These are phyloP conservation scores for Kregervanrija pseudodelftensis DNA, from an alignment of 805 yeast species.

Conservation along the genomic window DNA sequence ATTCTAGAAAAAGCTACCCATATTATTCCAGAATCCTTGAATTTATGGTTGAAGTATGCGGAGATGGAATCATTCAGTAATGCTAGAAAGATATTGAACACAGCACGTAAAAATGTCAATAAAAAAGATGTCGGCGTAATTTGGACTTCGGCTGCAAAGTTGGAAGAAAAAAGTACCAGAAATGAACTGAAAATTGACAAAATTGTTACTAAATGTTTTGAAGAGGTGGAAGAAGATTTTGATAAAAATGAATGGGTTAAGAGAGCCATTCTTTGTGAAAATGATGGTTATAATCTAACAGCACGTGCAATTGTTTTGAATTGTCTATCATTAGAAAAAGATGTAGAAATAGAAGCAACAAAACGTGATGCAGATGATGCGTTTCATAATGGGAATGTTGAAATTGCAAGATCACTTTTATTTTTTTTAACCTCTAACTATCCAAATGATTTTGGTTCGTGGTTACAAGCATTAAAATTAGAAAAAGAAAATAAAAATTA, in stretches of 20 bases:
- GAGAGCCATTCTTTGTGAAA: constrained; percentile 49
- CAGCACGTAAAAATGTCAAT: constrained; percentile 50
- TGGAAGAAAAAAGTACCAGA: constrained; percentile 50
- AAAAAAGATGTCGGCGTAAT: constrained; percentile 39
- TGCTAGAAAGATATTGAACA: constrained; percentile 48
- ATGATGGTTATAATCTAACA: constrained; percentile 37
- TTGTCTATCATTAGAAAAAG: constrained; percentile 1
- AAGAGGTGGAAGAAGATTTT: constrained; percentile 32
- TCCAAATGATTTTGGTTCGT: constrained; percentile 40
- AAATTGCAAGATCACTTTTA: constrained; percentile 41
- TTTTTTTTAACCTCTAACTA: constrained; percentile 36
- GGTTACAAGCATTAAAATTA: constrained; percentile 40
- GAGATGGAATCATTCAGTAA: constrained; percentile 36
- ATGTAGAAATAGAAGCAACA: not conserved
- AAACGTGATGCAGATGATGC: constrained; percentile 28
- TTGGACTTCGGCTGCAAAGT: constrained; percentile 64
- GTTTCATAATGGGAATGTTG: constrained; percentile 17
- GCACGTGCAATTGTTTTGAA: constrained; percentile 46
- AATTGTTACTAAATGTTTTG: constrained; percentile 41
- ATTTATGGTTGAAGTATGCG: constrained; percentile 58
- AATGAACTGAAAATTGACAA: constrained; percentile 39
- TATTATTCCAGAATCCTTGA: constrained; percentile 55
- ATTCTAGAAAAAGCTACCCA: constrained; percentile 62
- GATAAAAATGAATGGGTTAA: constrained; percentile 44
- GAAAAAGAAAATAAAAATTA: constrained; percentile 24